These are phyloP conservation scores for Papilionanthe hybrid DNA, from an alignment of 116 monocot species.

Conservation along the genomic window DNA sequence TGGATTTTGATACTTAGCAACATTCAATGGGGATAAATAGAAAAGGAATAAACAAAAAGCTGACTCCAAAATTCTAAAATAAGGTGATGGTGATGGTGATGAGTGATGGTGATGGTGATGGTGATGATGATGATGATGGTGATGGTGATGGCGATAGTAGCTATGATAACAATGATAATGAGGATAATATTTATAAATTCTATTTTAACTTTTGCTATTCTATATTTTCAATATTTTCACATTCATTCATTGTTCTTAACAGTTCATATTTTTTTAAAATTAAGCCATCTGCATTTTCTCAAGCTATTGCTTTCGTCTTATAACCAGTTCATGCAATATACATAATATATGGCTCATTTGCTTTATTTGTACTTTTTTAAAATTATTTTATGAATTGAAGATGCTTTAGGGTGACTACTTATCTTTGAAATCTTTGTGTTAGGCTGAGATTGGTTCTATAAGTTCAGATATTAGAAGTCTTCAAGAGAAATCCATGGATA, in stretches of 20 bases:
- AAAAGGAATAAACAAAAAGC: background rate
- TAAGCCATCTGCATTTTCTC: background rate
- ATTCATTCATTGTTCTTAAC: background rate
- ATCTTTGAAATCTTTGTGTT: conserved; percentile 24
- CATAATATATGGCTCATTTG: background rate
- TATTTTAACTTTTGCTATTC: background rate
- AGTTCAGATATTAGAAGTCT: conserved; percentile 96
- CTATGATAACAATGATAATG: background rate
- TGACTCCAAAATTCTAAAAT: background rate
- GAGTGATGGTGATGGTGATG: background rate
- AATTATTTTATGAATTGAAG: conserved; percentile 10
- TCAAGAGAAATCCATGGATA: conserved; percentile 98
- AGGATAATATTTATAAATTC: background rate
- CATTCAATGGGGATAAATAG: background rate
- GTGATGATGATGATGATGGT: background rate
- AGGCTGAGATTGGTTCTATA: conserved; percentile 98
- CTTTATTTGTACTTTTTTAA: background rate
- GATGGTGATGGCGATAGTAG: background rate
- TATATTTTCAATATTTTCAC: background rate
- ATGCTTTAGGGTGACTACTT: conserved; percentile 6
- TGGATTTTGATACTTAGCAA: background rate
- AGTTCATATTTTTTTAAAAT: background rate
- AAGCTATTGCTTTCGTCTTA: background rate
- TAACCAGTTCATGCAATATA: background rate
- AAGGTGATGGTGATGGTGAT: background rate